Conservation (phyloP, 2,329 filamentous ascomycete genomes). For the Madurella fahalii region DNA sequence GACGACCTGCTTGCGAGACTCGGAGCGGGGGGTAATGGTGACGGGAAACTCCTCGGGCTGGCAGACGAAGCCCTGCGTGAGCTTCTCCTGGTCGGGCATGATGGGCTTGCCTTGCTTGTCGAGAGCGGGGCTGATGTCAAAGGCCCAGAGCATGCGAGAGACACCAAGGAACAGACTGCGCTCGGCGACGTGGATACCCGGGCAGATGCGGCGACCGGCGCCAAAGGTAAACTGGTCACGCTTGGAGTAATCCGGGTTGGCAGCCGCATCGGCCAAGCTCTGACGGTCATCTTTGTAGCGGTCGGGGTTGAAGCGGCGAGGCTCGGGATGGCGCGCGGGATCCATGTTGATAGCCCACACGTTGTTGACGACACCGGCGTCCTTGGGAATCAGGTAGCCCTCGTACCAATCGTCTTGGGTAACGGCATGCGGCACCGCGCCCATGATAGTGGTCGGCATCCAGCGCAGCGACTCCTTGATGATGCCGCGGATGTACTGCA, state of each 20-base stretch:
- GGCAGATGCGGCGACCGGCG: slow-evolving; percentile 54
- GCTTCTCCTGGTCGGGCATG: slow-evolving; percentile 35
- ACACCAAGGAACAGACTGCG: slow-evolving; percentile 45
- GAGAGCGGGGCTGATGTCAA: slow-evolving; percentile 26
- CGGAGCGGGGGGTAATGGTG: slow-evolving; percentile 33
- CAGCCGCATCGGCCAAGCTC: slow-evolving; percentile 26
- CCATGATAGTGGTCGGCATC: slow-evolving; percentile 40
- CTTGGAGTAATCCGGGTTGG: slow-evolving; percentile 32
- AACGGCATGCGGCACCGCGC: slow-evolving; percentile 38
- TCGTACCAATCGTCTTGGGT: slow-evolving; percentile 41
- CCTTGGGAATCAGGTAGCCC: slow-evolving; percentile 44
- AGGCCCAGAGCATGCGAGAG: slow-evolving; percentile 46
- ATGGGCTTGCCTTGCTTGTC: slow-evolving; percentile 32
- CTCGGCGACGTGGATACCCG: slow-evolving; percentile 52
- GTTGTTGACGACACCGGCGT: slow-evolving; percentile 41
- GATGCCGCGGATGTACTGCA: slow-evolving; percentile 42
- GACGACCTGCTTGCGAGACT: slow-evolving; percentile 29
- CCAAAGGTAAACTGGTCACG: slow-evolving; percentile 54
- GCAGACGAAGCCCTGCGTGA: slow-evolving; percentile 41
- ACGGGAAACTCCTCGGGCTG: slow-evolving; percentile 39
- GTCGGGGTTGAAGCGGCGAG: slow-evolving; percentile 40
- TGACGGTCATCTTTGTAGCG: slow-evolving; percentile 33
- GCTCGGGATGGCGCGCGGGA: slow-evolving; percentile 37
- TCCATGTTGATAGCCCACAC: slow-evolving; percentile 46
- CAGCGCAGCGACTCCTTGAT: slow-evolving; percentile 45